A percentile compares a stretch with the other conserved stretches of the same genome.
Conservation (phyloP, 805 yeast genomes). For the Diddensiella caesifluorescens region DNA sequence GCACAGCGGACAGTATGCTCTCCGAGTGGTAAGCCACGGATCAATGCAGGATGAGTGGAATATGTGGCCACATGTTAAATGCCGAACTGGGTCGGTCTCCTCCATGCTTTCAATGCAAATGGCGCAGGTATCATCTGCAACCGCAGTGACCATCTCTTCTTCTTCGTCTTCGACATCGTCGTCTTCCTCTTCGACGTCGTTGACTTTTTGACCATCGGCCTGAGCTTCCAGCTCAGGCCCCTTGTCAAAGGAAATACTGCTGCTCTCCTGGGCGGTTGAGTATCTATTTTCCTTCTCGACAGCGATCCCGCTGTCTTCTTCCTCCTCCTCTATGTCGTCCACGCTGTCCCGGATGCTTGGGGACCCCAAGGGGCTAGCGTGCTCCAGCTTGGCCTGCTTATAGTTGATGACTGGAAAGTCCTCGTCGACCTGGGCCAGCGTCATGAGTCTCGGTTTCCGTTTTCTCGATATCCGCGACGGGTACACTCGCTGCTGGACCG, state of each 20-base stretch:
- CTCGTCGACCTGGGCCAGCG: slow-evolving; percentile 27
- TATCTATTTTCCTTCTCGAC: slow-evolving; percentile 4
- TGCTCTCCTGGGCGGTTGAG: not conserved
- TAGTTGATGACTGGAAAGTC: slow-evolving; percentile 31
- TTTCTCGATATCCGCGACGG: slow-evolving; percentile 14
- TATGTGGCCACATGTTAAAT: slow-evolving; percentile 74
- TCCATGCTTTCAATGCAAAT: slow-evolving; percentile 66
- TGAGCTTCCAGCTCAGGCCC: slow-evolving; percentile 15
- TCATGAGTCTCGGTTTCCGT: slow-evolving; percentile 26
- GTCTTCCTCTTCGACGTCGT: slow-evolving; percentile 6
- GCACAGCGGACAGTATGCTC: slow-evolving; percentile 81
- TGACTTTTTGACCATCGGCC: not conserved
- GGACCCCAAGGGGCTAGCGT: slow-evolving; percentile 3
- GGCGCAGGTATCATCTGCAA: slow-evolving; percentile 56
- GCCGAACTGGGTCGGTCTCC: slow-evolving; percentile 60
- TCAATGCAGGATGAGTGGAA: slow-evolving; percentile 77
- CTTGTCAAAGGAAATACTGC: slow-evolving; percentile 1
- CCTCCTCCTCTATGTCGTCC: not conserved
- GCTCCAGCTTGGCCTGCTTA: slow-evolving; percentile 24
- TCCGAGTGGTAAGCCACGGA: slow-evolving; percentile 69
- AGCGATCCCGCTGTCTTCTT: slow-evolving; percentile 3
- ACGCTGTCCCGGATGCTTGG: not conserved
- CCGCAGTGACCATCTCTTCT: slow-evolving; percentile 18
- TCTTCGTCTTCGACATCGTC: slow-evolving; percentile 5
- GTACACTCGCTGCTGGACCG: slow-evolving; percentile 8